A percentile compares a stretch with the other conserved stretches of the same genome.
These are phyloP conservation scores for Lomentospora prolificans DNA, from an alignment of 2,329 filamentous ascomycete genomes.

Conservation along the genomic window DNA sequence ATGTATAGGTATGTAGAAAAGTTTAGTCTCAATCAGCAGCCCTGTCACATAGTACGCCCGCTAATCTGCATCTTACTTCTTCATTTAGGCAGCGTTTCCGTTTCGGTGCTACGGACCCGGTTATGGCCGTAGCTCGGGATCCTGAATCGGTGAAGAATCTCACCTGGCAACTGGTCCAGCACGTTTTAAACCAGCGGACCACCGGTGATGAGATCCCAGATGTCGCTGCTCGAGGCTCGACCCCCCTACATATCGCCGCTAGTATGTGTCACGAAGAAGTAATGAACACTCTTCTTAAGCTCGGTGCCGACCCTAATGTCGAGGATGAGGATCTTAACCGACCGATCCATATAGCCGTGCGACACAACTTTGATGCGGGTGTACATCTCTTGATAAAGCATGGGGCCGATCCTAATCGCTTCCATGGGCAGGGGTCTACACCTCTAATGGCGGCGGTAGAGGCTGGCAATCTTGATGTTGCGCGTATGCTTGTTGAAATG, in stretches of 20 bases:
- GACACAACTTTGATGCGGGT: not conserved
- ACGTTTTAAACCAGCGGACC: not conserved
- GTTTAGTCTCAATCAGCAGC: too few species aligned
- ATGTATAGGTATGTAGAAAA: constrained; percentile 1
- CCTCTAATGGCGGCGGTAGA: constrained; percentile 9
- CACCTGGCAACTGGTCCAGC: not conserved
- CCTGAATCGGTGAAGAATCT: not conserved
- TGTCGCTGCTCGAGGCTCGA: not conserved
- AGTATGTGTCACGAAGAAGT: not conserved
- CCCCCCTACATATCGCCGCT: constrained; percentile 1
- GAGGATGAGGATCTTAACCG: constrained; percentile 3
- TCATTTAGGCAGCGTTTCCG: constrained; percentile 1
- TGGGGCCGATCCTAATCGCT: not conserved
- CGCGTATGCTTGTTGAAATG: not conserved
- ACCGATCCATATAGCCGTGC: constrained; percentile 3
- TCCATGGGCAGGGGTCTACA: constrained; percentile 5
- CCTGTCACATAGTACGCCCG: too few species aligned
- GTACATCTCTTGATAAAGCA: not conserved
- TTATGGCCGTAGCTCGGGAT: not conserved
- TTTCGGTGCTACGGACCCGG: not conserved
- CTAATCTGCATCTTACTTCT: too few species aligned
- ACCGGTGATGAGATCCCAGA: not conserved
- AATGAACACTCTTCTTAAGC: constrained; percentile 1
- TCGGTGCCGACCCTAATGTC: constrained; percentile 3
- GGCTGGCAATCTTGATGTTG: not conserved